phyloP scores from a whole-genome alignment of 257 asterid species.

The Agastache rugosa region DNA sequence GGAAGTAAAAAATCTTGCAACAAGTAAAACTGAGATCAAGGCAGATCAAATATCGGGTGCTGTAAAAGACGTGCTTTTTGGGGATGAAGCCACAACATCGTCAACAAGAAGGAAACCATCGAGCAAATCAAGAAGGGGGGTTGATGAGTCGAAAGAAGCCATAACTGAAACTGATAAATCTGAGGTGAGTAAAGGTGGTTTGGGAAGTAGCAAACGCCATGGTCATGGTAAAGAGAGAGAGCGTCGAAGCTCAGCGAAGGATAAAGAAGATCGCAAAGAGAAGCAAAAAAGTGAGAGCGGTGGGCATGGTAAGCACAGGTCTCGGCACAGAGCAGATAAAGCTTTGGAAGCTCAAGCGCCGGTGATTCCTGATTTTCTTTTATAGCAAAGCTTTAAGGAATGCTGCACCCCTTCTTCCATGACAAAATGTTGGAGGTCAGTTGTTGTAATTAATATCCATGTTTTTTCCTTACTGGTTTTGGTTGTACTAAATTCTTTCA shows the following conservation, averaged over 20 bases:
- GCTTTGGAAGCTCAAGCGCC: constrained; percentile 58
- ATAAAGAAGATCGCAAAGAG: constrained; percentile 55
- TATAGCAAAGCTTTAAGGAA: constrained; percentile 50
- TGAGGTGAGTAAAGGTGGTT: constrained; percentile 43
- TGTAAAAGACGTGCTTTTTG: constrained; percentile 81
- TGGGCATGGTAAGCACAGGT: constrained; percentile 58
- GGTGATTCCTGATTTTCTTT: constrained; percentile 87
- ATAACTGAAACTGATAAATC: constrained; percentile 43
- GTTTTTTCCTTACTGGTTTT: constrained; percentile 33
- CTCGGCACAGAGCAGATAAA: constrained; percentile 66
- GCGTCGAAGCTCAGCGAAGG: constrained; percentile 52
- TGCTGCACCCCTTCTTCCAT: constrained; percentile 20
- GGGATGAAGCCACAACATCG: constrained; percentile 73
- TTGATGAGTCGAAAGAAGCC: constrained; percentile 31
- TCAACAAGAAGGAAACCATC: constrained; percentile 54
- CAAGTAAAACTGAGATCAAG: constrained; percentile 50
- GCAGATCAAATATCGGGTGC: constrained; percentile 77
- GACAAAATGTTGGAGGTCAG: constrained; percentile 37
- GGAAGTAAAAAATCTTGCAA: constrained; percentile 43
- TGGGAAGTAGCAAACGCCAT: constrained; percentile 58
- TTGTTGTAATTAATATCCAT: constrained; percentile 35
- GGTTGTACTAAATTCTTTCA: constrained; percentile 40
- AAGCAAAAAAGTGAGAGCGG: constrained; percentile 53
- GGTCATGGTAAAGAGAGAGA: constrained; percentile 66
- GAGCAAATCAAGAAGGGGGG: constrained; percentile 55